Base-by-base conservation (phyloP, 768 basidiomycete species). In the Pulveroboletus sp. region DNA sequence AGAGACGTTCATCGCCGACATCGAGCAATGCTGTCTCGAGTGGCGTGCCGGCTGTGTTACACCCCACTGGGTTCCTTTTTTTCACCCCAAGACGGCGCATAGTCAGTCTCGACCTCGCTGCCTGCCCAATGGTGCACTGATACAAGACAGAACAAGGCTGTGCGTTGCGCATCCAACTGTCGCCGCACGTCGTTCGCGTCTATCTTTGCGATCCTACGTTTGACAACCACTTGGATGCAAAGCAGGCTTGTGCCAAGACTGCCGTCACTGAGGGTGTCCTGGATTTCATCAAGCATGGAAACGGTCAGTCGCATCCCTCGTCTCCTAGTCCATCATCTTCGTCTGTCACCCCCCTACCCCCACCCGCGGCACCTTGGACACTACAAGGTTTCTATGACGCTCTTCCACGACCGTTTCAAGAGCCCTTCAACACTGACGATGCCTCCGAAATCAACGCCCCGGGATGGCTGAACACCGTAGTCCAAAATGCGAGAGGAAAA, bases 331-430 rank as follows among this genome's bases (percentile, higher is more conserved):
- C 46, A 1, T 27, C 50, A 9, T 14, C 39, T 32, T 27, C 41
- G 18, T 47, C 49, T 27, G 47, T 53, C 27, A 6, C 24, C 15
- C 50, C 56, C 9, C 51, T 46, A 2, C 36, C 48, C 4, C 46
- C 46, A 24, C 46, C 50, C 33, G 59, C 49, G 18, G 49, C 54
- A 15, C 65, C 69, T 3, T 64, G 73, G 37, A 72, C 75, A 0
- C 65, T 88, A 1, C 81, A 83, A 52, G 65, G 65, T 1, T 87
- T 82, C 63, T 84, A 77, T 57, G 83, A 83, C n/a, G 63, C 77
- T 13, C 75, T 89, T 39, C 84, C 85, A 1, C 73, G 75, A 39
- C 86, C 84, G 1, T 77, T 86, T 45, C 79, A 82, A 0, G 81
- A 83, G 51, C 58, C 69, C 10, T 70, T 83, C 9, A 73, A 71